Evolutionary conservation across 2,329 filamentous ascomycete species (phyloP).

Genomic region (Tricladium varicosporioides): DNA sequence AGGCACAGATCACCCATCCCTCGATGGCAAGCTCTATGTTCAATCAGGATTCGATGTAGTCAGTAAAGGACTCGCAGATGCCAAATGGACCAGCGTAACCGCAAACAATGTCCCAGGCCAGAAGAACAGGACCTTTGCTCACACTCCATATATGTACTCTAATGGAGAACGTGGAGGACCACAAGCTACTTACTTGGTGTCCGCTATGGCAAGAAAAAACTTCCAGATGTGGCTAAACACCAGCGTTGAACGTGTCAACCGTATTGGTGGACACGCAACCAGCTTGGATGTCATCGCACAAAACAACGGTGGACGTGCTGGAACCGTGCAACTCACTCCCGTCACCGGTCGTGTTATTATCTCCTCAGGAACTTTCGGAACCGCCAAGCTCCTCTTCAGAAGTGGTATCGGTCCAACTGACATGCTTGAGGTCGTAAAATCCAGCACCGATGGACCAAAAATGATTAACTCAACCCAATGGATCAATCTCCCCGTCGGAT

Average conservation of each 20-base stretch:
- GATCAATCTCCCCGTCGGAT: constrained; percentile 58
- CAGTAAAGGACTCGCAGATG: constrained; percentile 53
- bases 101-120: constrained; percentile 55
- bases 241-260: constrained; percentile 64
- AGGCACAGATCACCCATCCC: constrained; percentile 63
- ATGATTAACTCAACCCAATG: constrained; percentile 51
- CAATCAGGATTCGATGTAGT: constrained; percentile 65
- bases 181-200: constrained; percentile 68
- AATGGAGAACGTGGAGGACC: constrained; percentile 67
- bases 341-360: constrained; percentile 64
- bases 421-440: constrained; percentile 47
- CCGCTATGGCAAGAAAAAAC: constrained; percentile 56
- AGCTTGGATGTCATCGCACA: constrained; percentile 65
- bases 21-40: constrained; percentile 65
- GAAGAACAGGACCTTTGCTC: constrained; percentile 65
- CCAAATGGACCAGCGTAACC: constrained; percentile 62
- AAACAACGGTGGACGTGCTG: constrained; percentile 51
- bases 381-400: constrained; percentile 57
- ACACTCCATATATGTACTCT: constrained; percentile 66
- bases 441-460: constrained; percentile 46
- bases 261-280: constrained; percentile 58
- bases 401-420: constrained; percentile 57
- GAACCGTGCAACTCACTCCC: constrained; percentile 58
- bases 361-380: constrained; percentile 67
- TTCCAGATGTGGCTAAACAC: constrained; percentile 68